These are phyloP conservation scores for Clarireedia sp. DNA, from an alignment of 2,329 filamentous ascomycete species.

Conservation along the genomic window DNA sequence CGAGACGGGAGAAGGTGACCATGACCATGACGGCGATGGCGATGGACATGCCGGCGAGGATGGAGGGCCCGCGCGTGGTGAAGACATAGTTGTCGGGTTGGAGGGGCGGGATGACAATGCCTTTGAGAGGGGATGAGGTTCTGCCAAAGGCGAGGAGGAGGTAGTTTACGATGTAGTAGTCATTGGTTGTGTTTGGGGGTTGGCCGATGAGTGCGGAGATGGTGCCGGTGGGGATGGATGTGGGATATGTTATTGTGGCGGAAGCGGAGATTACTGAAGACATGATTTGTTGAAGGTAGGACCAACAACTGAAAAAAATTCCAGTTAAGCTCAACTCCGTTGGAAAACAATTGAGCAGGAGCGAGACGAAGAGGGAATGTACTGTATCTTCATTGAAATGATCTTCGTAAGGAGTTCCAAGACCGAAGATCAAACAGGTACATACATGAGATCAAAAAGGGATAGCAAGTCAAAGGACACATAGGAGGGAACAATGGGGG, in stretches of 20 bases:
- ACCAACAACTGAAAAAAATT: no score
- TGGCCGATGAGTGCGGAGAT: constrained; percentile 23
- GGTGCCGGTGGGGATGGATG: constrained; percentile 13
- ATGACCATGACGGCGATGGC: constrained; percentile 26
- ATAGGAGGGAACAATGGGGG: background rate
- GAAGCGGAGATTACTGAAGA: background rate
- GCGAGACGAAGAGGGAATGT: no score
- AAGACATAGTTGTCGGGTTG: constrained; percentile 17
- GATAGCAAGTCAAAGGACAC: no score
- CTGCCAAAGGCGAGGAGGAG: constrained; percentile 19
- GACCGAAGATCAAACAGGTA: no score
- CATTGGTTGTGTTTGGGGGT: constrained; percentile 24
- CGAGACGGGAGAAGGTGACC: constrained; percentile 26
- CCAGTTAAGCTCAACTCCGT: no score
- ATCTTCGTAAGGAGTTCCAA: no score
- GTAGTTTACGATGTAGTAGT: constrained; percentile 27
- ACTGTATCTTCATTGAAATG: no score
- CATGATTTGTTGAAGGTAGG: background rate
- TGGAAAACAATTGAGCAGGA: no score
- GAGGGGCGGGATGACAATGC: background rate
- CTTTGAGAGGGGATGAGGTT: constrained; percentile 15
- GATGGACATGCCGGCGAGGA: constrained; percentile 27
- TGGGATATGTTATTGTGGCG: constrained; percentile 3
- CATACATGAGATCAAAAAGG: no score
- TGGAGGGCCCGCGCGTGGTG: constrained; percentile 22